These are phyloP conservation scores for Anthracocystis walkeri DNA, from an alignment of 1,284 basidiomycete genomes.

Conservation along the genomic window DNA sequence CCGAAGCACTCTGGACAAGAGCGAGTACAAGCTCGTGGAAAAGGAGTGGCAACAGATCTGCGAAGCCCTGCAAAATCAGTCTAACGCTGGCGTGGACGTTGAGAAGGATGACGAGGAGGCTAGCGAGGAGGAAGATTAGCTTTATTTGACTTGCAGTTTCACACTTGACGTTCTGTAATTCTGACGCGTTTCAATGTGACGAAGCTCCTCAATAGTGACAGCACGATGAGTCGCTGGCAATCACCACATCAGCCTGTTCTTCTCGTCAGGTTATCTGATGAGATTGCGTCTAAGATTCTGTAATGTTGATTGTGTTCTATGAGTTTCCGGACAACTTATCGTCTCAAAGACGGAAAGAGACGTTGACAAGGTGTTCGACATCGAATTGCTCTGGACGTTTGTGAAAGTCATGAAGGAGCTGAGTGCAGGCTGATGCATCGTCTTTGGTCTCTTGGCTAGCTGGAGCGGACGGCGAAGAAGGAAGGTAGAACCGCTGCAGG, in stretches of 20 bases:
- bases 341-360: slow-evolving; percentile 42
- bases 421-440: slow-evolving; percentile 37
- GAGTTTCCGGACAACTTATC: background rate
- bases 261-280: no score
- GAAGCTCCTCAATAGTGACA: no score
- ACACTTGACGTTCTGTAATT: background rate
- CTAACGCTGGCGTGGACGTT: background rate
- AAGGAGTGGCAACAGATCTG: slow-evolving; percentile 40
- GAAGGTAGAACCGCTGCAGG: slow-evolving; percentile 66
- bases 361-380: slow-evolving; percentile 56
- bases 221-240: background rate
- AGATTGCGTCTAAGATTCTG: background rate
- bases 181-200: no score
- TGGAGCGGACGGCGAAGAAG: slow-evolving; percentile 9
- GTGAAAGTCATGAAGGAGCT: slow-evolving; percentile 61
- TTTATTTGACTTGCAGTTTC: background rate
- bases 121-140: slow-evolving; percentile 5
- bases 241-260: background rate
- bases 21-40: slow-evolving; percentile 37
- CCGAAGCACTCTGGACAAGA: slow-evolving; percentile 16
- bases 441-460: slow-evolving; percentile 14
- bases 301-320: background rate
- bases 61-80: slow-evolving; percentile 16
- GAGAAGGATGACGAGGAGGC: background rate
- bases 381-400: slow-evolving; percentile 56